phyloP scores from a whole-genome alignment of 805 yeast genomes.

The Wickerhamiella bombiphila region DNA sequence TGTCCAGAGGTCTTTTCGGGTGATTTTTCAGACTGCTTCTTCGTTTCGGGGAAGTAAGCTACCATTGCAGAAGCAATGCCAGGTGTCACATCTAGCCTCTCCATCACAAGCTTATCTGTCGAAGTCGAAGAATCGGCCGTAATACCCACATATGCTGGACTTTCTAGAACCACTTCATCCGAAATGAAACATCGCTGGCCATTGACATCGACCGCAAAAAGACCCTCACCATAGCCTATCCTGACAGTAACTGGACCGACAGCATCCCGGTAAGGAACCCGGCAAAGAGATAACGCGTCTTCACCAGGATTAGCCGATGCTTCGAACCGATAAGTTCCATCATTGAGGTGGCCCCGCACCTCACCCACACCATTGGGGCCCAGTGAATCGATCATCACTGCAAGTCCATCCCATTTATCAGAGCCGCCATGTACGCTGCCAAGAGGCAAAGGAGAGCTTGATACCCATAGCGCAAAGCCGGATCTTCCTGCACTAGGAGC shows the following conservation, averaged over 20 bases:
- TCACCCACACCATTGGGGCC: slow-evolving; percentile 20
- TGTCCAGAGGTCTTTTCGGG: neutral
- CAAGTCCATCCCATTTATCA: slow-evolving; percentile 29
- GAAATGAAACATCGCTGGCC: slow-evolving; percentile 26
- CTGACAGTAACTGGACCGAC: slow-evolving; percentile 19
- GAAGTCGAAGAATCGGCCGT: slow-evolving; percentile 21
- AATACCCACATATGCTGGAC: slow-evolving; percentile 22
- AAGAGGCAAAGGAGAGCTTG: slow-evolving; percentile 15
- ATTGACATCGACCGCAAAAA: slow-evolving; percentile 25
- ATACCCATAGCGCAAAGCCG: slow-evolving; percentile 27
- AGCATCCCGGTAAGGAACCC: slow-evolving; percentile 24
- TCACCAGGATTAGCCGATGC: slow-evolving; percentile 16
- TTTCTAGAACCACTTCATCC: slow-evolving; percentile 23
- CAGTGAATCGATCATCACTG: slow-evolving; percentile 25
- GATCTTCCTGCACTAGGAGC: slow-evolving; percentile 14
- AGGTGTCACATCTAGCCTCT: slow-evolving; percentile 4
- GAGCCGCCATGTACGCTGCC: slow-evolving; percentile 27
- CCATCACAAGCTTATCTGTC: slow-evolving; percentile 12
- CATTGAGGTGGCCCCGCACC: slow-evolving; percentile 28
- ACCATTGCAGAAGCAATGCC: slow-evolving; percentile 12
- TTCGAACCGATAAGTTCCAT: slow-evolving; percentile 22
- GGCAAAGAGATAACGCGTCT: slow-evolving; percentile 26
- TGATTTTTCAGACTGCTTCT: neutral
- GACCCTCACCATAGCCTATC: slow-evolving; percentile 22
- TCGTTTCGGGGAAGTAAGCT: slow-evolving; percentile 10